These are phyloP conservation scores for Pseudisothecium myosuroides DNA, from an alignment of 225 moss, liverwort and hornwort genomes.

Conservation along the genomic window DNA sequence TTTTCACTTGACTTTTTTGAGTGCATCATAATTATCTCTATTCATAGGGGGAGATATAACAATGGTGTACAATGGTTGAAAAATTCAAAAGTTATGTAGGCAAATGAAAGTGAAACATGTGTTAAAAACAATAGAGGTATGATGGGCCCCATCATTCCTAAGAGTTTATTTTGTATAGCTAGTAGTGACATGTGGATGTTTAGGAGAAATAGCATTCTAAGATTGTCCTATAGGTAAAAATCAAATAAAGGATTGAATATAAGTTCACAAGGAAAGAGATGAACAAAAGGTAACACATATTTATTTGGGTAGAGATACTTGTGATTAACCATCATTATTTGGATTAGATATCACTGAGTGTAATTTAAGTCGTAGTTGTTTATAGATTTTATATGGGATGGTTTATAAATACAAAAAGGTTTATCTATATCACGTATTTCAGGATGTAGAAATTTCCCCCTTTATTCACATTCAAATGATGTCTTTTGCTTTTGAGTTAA, in stretches of 20 bases:
- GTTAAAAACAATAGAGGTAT: background rate
- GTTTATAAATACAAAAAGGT: background rate
- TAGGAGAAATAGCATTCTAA: background rate
- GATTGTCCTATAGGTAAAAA: background rate
- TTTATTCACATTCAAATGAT: background rate
- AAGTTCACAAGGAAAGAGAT: background rate
- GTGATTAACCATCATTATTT: no score
- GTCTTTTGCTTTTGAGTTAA: background rate
- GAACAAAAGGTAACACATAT: background rate
- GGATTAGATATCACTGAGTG: background rate
- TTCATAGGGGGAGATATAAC: background rate
- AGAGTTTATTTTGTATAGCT: background rate
- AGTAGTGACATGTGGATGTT: background rate
- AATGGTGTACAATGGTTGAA: background rate
- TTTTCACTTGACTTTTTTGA: background rate
- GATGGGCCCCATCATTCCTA: accelerated
- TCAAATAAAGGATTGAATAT: background rate
- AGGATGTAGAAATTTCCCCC: background rate
- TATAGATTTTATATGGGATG: background rate
- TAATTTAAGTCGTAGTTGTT: background rate
- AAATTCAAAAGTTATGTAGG: background rate
- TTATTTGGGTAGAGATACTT: background rate
- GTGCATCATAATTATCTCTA: background rate
- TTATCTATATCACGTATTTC: background rate
- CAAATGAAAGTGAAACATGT: background rate